Evolutionary conservation across 371 early-diverging fungal species (phyloP).

Genomic region (Mucor indicus): DNA sequence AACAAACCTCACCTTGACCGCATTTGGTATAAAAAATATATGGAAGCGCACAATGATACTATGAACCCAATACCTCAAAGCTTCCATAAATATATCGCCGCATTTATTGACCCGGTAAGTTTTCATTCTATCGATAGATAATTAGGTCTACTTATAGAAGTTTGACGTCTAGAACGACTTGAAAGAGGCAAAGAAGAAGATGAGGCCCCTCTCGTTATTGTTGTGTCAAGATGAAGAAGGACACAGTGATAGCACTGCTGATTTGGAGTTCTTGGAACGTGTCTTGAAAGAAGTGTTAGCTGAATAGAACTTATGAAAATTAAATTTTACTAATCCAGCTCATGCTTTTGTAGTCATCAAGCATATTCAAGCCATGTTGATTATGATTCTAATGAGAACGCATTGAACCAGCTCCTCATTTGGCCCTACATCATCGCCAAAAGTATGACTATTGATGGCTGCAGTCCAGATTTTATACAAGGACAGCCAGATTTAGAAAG

Average conservation of each 20-base stretch:
- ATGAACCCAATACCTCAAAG: not conserved
- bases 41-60: not conserved
- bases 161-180: conserved; percentile 3
- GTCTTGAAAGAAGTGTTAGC: conserved; percentile 3
- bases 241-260: not conserved
- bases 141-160: not conserved
- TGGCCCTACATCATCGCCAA: conserved; percentile 3
- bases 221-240: not conserved
- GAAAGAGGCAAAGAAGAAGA: not conserved
- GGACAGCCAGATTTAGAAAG: conserved; percentile 2
- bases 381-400: conserved; percentile 2
- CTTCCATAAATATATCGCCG: conserved; percentile 1
- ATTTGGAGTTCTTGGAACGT: conserved; percentile 2
- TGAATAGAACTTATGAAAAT: not conserved
- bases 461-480: conserved; percentile 1
- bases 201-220: conserved; percentile 2
- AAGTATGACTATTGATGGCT: conserved; percentile 3
- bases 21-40: not conserved
- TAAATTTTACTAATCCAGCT: conserved; percentile 1
- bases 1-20: conserved; percentile 3
- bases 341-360: conserved; percentile 11
- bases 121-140: not conserved
- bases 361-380: conserved; percentile 5
- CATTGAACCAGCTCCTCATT: conserved; percentile 11
- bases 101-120: conserved; percentile 3